phyloP scores from a whole-genome alignment of 148 eudicot genomes.

The Chenopodium album region DNA sequence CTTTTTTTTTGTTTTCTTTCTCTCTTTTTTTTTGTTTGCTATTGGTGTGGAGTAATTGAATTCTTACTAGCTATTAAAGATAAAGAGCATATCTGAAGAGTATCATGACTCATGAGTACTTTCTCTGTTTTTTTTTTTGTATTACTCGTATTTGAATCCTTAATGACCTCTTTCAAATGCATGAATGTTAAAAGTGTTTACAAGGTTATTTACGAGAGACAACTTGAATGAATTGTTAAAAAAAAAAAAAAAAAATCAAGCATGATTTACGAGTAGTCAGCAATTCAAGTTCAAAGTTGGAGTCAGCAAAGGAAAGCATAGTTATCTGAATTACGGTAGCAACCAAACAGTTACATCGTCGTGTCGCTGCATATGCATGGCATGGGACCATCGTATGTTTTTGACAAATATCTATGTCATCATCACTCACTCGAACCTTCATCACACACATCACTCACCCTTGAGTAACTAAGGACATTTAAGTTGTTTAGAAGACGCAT shows the following conservation, averaged over 20 bases:
- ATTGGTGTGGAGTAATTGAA: background rate
- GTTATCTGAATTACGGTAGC: background rate
- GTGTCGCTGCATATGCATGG: conserved; percentile 21
- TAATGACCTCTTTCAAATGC: too few species aligned
- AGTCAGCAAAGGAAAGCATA: background rate
- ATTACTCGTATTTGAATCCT: too few species aligned
- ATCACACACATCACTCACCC: background rate
- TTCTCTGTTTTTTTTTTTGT: too few species aligned
- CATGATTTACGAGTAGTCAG: too few species aligned
- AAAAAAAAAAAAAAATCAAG: too few species aligned
- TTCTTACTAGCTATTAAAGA: background rate
- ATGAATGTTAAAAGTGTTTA: too few species aligned
- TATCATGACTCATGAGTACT: too few species aligned
- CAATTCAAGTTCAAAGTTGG: background rate
- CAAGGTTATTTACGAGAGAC: too few species aligned
- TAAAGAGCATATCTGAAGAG: too few species aligned
- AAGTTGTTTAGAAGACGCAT: too few species aligned
- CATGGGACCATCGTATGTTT: conserved; percentile 13
- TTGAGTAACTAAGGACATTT: too few species aligned
- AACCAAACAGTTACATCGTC: background rate
- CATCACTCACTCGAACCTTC: background rate
- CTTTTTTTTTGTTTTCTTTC: background rate
- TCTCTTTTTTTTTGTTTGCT: background rate
- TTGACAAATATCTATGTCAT: background rate
- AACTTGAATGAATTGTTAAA: too few species aligned